Evolutionary conservation across 2,329 filamentous ascomycete genomes (phyloP), one percentile per base, ranked within the genome.

Genomic region (Dryadomyces sulphureus): DNA sequence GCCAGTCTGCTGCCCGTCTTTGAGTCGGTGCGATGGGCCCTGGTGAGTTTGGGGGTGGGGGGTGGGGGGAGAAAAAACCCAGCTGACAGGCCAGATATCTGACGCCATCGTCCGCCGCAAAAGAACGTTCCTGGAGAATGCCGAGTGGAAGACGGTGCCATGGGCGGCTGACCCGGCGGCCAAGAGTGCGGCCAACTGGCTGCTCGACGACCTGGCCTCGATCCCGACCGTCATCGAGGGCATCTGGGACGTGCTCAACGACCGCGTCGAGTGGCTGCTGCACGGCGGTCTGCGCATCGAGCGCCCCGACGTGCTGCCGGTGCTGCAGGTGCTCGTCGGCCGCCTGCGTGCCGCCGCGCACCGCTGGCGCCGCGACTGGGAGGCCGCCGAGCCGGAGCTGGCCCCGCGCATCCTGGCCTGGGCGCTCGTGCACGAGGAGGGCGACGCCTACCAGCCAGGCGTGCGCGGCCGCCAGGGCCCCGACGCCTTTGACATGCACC

Each of bases 81-180:
- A n/a, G 8, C 38, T 21, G 21, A 30, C 5, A n/a, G 3, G 9
- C n/a, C 30, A 56, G 51, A 52, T 57, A 7, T 51, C 55, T 4
- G 52, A 57, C 21, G 53, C 54, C 8, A 47, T 56, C 5, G 54
- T 56, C 5, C 51, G 54, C 8, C 55, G 54, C 6, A 45, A 50
- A 35, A 21, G 44, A 3, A 54, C 53, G 0, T 57, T 57, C 30
- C 34, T 57, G 6, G 53, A 52, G 11, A 39, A 47, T 12, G 41
- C 43, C 6, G 50, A 47, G 38, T 57, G 54, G 56, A 54, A 53
- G 45, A 52, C 50, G 2, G 45, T 53, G 4, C 55, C 56, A 1
- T 57, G 54, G 54, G 48, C 51, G 7, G 50, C 43, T 9, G 21
- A 40, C 5, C 53, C 50, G 3, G 24, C 41, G 7, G 42, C 45